Base-by-base conservation (phyloP, 306 rosid species). In the Crotalaria pallida region DNA sequence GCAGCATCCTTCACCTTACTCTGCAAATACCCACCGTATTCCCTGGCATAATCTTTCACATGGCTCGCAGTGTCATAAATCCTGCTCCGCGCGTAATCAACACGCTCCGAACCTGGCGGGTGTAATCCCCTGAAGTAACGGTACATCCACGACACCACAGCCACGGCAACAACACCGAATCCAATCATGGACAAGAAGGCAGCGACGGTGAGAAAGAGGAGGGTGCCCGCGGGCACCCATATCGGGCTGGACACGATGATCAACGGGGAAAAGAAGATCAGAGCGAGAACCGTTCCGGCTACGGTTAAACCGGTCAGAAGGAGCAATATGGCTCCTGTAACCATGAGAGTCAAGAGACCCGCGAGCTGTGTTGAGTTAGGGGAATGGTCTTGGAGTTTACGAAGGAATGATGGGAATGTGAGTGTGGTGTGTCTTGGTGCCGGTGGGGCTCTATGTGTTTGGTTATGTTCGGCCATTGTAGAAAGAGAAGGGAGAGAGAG, bases 11-110 rank as follows among this genome's bases (percentile, higher is more conserved):
- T 94, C 0, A 79, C 90, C 81, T 85, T 90, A 52, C 81, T 77
- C 45, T 93, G 94, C 80, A 90, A 85, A 68, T 87, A 88, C 6
- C 87, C 96, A 17, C 96, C 98, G 19, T 88, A 93, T 77, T 93
- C 97, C 44, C 79, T 75, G 0, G 98, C 98, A 52, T 82, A 90
- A 44, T 92, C 98, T 80, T 88, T 92, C 5, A 92, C 98, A 5
- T 92, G 96, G 47, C 69, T 63, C 0, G 97, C 98, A 0, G 98
- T 91, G 62, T 88, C 89, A 36, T 83, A 90, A 59, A 94, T 83
- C 62, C 96, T 74, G 82, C 63, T 81, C 57, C 97, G 75, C 0
- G 98, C 97, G 17, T 88, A 85, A 40, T 94, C 94, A 33, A 94
- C 65, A 43, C 83, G 79, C 52, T 87, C 92, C 34, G 96, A 83